Evolutionary conservation across 345 rosid species (phyloP), one percentile per base, ranked within the genome.

Genomic region (Adansonia digitata): DNA sequence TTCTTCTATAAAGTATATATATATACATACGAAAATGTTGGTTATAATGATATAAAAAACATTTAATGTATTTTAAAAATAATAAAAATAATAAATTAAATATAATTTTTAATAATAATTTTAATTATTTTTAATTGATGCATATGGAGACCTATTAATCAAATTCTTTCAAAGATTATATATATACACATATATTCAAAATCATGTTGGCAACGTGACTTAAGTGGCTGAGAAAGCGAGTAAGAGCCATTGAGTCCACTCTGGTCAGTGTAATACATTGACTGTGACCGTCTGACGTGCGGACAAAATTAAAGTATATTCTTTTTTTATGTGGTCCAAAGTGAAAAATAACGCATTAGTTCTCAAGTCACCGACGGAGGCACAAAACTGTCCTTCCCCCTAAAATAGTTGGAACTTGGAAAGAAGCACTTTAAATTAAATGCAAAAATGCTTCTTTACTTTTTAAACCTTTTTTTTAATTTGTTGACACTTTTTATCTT

Each of bases 301-400:
- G 37, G 70, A 43, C 77, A 64, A 69, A 43, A 48, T 51, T 34
- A 68, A 68, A 60, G 68, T n/a, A 59, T 24, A 17, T 14, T 52
- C 20, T 31, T 2, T 15, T 68, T 15, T 12, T 22, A 2, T n/a
- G 35, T 27, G 40, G 42, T 69, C 59, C 73, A 15, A 18, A 48
- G 7, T 31, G 42, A 17, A n/a, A 69, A 31, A 17, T 46, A 26
- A 69, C 43, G 60, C 43, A 45, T 43, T 26, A 7, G 18, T 46
- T 68, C 40, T 27, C 1, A 27, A 26, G 55, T 66, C 20, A 66
- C 70, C 20, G 52, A 40, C 34, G 22, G 31, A 20, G 4, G 31
- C 45, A 65, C 70, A 5, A 20, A 40, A 40, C 48, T 35, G 35
- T 17, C 26, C 4, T n/a, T 60, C 22, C 14, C 26, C 35, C 45